phyloP scores from a whole-genome alignment of 257 asterid species.

The Solanum okadae region DNA sequence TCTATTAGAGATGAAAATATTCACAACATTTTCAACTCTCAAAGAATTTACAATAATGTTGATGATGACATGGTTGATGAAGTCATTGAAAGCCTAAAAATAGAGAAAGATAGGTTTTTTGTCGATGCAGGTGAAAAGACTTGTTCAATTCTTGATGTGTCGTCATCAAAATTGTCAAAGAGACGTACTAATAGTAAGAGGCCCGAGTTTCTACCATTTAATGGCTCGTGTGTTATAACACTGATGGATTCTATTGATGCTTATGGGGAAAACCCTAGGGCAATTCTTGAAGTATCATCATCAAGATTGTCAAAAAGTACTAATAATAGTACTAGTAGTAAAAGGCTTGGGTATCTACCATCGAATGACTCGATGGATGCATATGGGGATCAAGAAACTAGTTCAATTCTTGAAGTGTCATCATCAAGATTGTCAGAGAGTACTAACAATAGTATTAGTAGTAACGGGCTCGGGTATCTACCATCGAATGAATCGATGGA shows the following conservation, averaged over 20 bases:
- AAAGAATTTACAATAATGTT: slow-evolving; percentile 9
- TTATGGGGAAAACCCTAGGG: slow-evolving; percentile 21
- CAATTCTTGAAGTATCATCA: slow-evolving; percentile 27
- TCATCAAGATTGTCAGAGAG: background rate
- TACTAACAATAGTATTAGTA: too few relatives aligned
- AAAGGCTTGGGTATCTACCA: background rate
- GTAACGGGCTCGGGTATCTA: background rate
- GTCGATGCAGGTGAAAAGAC: slow-evolving; percentile 31
- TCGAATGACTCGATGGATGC: slow-evolving; percentile 27
- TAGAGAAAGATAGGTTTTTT: slow-evolving; percentile 31
- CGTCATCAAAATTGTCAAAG: background rate
- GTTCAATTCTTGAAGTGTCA: background rate
- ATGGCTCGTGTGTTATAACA: slow-evolving; percentile 9
- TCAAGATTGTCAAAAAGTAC: background rate
- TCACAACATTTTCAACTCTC: slow-evolving; percentile 15
- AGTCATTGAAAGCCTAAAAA: slow-evolving; percentile 22
- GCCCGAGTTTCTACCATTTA: slow-evolving; percentile 1
- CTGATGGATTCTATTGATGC: slow-evolving; percentile 22
- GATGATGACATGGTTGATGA: slow-evolving; percentile 1
- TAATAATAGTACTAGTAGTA: background rate
- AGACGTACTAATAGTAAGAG: background rate
- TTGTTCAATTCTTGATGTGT: slow-evolving; percentile 37
- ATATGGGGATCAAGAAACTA: slow-evolving; percentile 11
- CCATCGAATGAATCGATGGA: background rate
- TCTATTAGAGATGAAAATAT: slow-evolving; percentile 28